Percentiles rank a stretch among this genome's conserved stretches.
Conservation (phyloP, 2,329 filamentous ascomycete species). For the Biscogniauxia sp. region DNA sequence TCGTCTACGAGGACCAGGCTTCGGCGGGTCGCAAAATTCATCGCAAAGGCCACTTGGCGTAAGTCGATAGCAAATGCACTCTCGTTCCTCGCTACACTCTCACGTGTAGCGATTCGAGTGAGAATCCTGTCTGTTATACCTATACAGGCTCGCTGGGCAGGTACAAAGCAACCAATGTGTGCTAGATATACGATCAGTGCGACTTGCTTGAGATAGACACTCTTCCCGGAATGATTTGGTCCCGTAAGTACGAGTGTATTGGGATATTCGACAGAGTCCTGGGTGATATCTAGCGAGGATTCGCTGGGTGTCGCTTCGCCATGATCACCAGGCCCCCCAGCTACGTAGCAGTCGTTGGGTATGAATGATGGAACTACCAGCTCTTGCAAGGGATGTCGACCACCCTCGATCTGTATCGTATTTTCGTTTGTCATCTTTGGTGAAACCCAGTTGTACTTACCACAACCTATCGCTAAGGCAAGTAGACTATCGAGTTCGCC, state of each 20-base stretch:
- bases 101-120: slow-evolving; percentile 75
- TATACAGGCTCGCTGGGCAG: slow-evolving; percentile 71
- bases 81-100: slow-evolving; percentile 57
- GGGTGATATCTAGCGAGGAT: slow-evolving; percentile 6
- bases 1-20: slow-evolving; percentile 92
- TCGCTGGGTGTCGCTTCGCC: slow-evolving; percentile 12
- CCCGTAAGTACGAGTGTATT: slow-evolving; percentile 82
- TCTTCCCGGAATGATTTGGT: slow-evolving; percentile 96
- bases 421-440: slow-evolving; percentile 71
- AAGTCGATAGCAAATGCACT: slow-evolving; percentile 74
- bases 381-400: slow-evolving; percentile 85
- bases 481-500: slow-evolving; percentile 85
- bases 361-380: slow-evolving; percentile 77
- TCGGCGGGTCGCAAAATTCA: slow-evolving; percentile 69
- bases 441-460: slow-evolving; percentile 66
- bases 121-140: slow-evolving; percentile 92
- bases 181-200: slow-evolving; percentile 90
- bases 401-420: slow-evolving; percentile 69
- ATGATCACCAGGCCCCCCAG: slow-evolving; percentile 52
- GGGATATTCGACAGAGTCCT: slow-evolving; percentile 37
- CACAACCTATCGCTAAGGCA: slow-evolving; percentile 75
- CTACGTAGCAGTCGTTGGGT: slow-evolving; percentile 73
- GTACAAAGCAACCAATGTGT: slow-evolving; percentile 90
- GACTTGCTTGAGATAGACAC: slow-evolving; percentile 89
- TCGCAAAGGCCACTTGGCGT: slow-evolving; percentile 76